These are phyloP conservation scores for Colletotrichum karsti DNA, from an alignment of 2,329 filamentous ascomycete species.

Conservation along the genomic window DNA sequence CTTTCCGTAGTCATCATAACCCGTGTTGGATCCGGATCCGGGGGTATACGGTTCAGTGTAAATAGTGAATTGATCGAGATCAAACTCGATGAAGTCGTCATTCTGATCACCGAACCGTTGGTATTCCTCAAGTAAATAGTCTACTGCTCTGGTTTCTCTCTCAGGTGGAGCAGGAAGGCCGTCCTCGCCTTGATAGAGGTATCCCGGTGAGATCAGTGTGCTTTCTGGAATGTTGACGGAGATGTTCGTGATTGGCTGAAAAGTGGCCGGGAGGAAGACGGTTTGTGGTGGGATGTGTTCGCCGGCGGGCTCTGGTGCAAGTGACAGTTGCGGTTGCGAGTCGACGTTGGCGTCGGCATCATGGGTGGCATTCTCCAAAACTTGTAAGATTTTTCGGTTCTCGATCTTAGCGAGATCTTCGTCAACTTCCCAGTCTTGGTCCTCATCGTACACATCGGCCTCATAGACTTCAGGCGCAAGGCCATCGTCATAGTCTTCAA, in stretches of 20 bases:
- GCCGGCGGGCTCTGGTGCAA: neutral
- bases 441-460: neutral
- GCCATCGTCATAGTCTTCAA: neutral
- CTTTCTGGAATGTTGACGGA: constrained; percentile 13
- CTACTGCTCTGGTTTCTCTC: constrained; percentile 42
- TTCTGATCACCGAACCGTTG: constrained; percentile 24
- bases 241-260: neutral
- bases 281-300: neutral
- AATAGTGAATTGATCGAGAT: constrained; percentile 65
- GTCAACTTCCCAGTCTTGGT: neutral
- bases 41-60: constrained; percentile 53
- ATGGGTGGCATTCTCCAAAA: neutral
- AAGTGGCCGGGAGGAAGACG: neutral
- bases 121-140: constrained; percentile 36
- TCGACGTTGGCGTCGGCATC: neutral
- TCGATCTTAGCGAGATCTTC: neutral
- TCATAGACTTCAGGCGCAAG: neutral
- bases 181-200: constrained; percentile 34
- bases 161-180: constrained; percentile 32
- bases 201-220: constrained; percentile 5
- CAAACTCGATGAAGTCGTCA: constrained; percentile 53
- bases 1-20: neutral
- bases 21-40: neutral
- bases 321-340: neutral
- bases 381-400: neutral